phyloP scores from a whole-genome alignment of 768 basidiomycete species.

The Leccinum sublutescens region DNA sequence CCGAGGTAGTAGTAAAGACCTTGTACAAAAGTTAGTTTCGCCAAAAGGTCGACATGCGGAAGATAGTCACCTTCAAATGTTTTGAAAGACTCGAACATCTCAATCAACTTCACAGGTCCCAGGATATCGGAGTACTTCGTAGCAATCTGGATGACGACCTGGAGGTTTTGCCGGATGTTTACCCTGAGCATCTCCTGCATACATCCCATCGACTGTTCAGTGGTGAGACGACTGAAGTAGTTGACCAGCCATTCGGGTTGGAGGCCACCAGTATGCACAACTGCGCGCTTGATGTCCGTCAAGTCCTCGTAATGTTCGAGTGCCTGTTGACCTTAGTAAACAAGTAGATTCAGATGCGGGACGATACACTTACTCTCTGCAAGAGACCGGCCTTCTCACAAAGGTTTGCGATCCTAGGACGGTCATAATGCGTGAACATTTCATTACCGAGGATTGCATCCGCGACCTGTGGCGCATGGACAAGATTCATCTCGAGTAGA shows the following conservation, averaged over 20 bases:
- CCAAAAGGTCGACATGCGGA: background rate
- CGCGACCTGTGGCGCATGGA: constrained; percentile 97
- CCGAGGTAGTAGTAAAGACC: constrained; percentile 98
- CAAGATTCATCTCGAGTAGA: constrained; percentile 94
- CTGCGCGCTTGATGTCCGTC: constrained; percentile 97
- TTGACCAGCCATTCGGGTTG: constrained; percentile 95
- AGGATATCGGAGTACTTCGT: constrained; percentile 99
- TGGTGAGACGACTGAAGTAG: constrained; percentile 96
- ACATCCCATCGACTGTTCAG: constrained; percentile 95
- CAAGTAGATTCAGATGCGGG: background rate
- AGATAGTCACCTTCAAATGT: constrained; percentile 78
- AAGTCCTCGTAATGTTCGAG: constrained; percentile 98
- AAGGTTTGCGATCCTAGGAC: constrained; percentile 94
- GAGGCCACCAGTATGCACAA: constrained; percentile 87
- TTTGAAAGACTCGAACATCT: constrained; percentile 98
- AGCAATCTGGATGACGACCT: constrained; percentile 94
- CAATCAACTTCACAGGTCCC: constrained; percentile 95
- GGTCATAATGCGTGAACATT: constrained; percentile 97
- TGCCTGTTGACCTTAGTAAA: constrained; percentile 55
- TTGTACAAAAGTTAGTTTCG: constrained; percentile 22
- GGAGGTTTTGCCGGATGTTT: constrained; percentile 97
- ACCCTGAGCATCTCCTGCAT: constrained; percentile 96
- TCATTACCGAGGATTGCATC: constrained; percentile 99
- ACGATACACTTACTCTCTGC: constrained; percentile 65
- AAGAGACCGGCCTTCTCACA: constrained; percentile 97